Base-by-base conservation (phyloP, 2,329 filamentous ascomycete species). In the Pezicula radicicola region DNA sequence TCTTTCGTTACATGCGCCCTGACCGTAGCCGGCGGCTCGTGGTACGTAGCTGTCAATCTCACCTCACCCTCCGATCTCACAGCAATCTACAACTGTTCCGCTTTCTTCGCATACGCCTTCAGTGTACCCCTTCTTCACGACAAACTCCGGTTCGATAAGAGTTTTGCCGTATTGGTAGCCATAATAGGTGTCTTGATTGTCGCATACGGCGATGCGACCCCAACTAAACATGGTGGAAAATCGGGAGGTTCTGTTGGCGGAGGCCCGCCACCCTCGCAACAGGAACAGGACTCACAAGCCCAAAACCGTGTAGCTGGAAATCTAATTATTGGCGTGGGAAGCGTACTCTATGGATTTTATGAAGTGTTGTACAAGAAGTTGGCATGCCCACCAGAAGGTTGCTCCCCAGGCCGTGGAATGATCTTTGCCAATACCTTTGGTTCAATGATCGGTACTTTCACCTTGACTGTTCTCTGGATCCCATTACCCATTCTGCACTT, bases 41-140 rank as follows among this genome's bases (percentile, higher is more conserved):
- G 94, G 94, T 99, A 97, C 66, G 79, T 97, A 35, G 93, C 94
- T 15, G 93, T 99, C 53, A 89, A 91, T 71, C 74, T 96, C 76
- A 99, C 94, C 1, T 96, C 89, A 3, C 88, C 94, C 3, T 91
- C 88, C 59, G 94, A 99, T 70, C 73, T 99, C 62, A 99, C 94
- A 1, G 94, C 94, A 49, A 99, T 99, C 63, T 99, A 99, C 80
- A 99, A 99, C 73, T 99, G 94, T 77, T 96, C 90, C 49, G 93
- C 94, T 53, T 99, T 99, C 72, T 99, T 99, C 69, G 94, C 94
- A 46, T 99, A 99, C 67, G 93, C 90, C 12, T 99, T 99, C 68
- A 95, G 89, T 43, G 91, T 99, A 42, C 91, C 92, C 1, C 72
- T 99, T 16, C 77, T 99, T 2, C 85, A 89, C 52, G 94, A 99